Percentiles rank a stretch among this genome's conserved stretches.
Evolutionary conservation across 2,329 filamentous ascomycete genomes (phyloP).

Genomic region (Epichloe uncinata): DNA sequence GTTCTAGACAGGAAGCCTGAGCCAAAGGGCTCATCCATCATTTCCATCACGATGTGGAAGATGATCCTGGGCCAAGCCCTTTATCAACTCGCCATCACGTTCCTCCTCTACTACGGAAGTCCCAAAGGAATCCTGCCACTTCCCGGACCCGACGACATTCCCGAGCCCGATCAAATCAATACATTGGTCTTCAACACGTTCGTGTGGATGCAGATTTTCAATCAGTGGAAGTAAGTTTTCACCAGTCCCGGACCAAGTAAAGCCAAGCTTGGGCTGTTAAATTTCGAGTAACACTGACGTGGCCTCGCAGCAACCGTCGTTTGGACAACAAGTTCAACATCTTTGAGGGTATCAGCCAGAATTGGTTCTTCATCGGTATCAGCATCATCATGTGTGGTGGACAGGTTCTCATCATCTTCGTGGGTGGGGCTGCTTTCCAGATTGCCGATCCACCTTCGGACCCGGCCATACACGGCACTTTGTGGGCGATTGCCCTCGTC

Average conservation of each 20-base stretch:
- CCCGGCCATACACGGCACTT: constrained; percentile 39
- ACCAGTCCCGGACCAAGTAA: background rate
- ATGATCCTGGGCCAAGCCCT: constrained; percentile 93
- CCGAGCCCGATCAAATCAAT: constrained; percentile 37
- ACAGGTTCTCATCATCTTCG: constrained; percentile 79
- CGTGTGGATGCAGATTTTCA: constrained; percentile 99
- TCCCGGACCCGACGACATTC: constrained; percentile 36
- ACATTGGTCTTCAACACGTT: constrained; percentile 96
- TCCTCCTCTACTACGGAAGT: constrained; percentile 71
- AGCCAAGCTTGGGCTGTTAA: background rate
- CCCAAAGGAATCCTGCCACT: constrained; percentile 19
- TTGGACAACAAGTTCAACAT: constrained; percentile 94
- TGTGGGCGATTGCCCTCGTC: constrained; percentile 82
- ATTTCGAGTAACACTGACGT: constrained; percentile 3
- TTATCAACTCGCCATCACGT: constrained; percentile 70
- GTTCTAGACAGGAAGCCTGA: constrained; percentile 66
- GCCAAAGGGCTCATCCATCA: constrained; percentile 44
- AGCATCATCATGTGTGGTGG: constrained; percentile 78
- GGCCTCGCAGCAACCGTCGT: constrained; percentile 56
- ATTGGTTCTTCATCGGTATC: constrained; percentile 82
- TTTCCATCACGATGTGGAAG: constrained; percentile 95
- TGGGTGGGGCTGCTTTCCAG: constrained; percentile 70
- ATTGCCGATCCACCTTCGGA: constrained; percentile 37
- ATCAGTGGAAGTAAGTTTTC: constrained; percentile 73
- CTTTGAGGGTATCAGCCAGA: constrained; percentile 73